Conservation (phyloP, 2,329 filamentous ascomycete species). For the Calonectria hongkongensis region DNA sequence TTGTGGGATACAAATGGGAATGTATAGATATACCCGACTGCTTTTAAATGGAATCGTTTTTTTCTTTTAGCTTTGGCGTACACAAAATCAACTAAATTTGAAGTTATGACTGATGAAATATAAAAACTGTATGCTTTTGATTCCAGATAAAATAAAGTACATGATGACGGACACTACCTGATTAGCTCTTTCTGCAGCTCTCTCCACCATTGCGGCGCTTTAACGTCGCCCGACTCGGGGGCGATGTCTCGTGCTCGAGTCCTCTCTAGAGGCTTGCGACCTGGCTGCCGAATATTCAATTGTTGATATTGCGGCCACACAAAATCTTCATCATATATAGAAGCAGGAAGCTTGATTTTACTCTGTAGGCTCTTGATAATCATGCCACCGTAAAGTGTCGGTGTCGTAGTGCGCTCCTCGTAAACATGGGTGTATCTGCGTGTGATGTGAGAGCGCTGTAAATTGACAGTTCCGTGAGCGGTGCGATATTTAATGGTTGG, state of each 20-base stretch:
- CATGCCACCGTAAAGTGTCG: slow-evolving; percentile 30
- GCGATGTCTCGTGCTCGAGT: slow-evolving; percentile 43
- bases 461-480: slow-evolving; percentile 55
- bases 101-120: not conserved
- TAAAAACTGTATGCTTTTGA: not conserved
- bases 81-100: not conserved
- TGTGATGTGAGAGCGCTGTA: slow-evolving; percentile 50
- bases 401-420: slow-evolving; percentile 53
- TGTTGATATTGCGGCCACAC: slow-evolving; percentile 50
- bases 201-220: slow-evolving; percentile 55
- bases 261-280: slow-evolving; percentile 51
- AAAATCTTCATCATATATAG: slow-evolving; percentile 44
- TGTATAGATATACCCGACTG: slow-evolving; percentile 35
- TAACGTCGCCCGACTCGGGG: slow-evolving; percentile 46
- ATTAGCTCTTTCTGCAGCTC: slow-evolving; percentile 57
- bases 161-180: slow-evolving; percentile 44
- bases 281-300: slow-evolving; percentile 53
- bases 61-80: not conserved
- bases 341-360: slow-evolving; percentile 37
- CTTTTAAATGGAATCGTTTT: slow-evolving; percentile 17
- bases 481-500: slow-evolving; percentile 58
- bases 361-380: not conserved
- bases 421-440: slow-evolving; percentile 50
- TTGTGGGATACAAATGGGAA: slow-evolving; percentile 31
- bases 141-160: slow-evolving; percentile 23